Base-by-base conservation (phyloP, 163 green algal genomes). In the Scenedesmus sp. region DNA sequence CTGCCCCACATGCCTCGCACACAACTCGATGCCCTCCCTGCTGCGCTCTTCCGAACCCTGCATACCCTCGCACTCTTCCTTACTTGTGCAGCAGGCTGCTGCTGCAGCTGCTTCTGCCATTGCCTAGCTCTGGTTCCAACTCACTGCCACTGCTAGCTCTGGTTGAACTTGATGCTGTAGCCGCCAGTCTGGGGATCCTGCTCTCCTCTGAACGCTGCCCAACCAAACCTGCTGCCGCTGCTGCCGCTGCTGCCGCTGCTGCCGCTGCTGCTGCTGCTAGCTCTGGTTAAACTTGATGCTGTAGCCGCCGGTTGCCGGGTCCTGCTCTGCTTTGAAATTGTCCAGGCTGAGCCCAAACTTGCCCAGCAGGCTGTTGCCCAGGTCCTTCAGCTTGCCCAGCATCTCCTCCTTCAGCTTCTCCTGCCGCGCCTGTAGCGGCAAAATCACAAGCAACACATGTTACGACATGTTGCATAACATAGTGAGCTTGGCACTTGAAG, bases 261-360 rank as follows among this genome's bases (percentile, higher is more conserved):
- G 76, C 34, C 76, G 13, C 77, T 57, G n/a, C 77, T 23, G 3
- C 12, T 56, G 46, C 4, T 34, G 56, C 82, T 62, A 34, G 55
- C 55, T 18, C 90, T 92, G 90, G 13, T 20, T 34, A 56, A 99
- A 99, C 52, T 97, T 97, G 64, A 99, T 98, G 90, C 89, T 97
- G 94, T 99, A 99, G 9, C 94, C 95, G 7, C 98, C 98, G 5
- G 97, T 99, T 57, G 92, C 90, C 0, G 98, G 98, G 93, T 99
- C 98, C 94, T 99, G 97, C 76, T 98, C 96, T 12, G 98, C 96
- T 91, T 99, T 99, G 96, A 99, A 99, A 91, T 99, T 99, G 96
- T 99, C 98, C 46, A 99, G 70, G 0, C 93, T 97, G 93, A 99
- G 93, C 4, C 98, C 98, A 95, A 99, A 99, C 87, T 99, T 98